Evolutionary conservation across 108 stramenopile species (phyloP).

Genomic region (Nitzschia inconspicua): DNA sequence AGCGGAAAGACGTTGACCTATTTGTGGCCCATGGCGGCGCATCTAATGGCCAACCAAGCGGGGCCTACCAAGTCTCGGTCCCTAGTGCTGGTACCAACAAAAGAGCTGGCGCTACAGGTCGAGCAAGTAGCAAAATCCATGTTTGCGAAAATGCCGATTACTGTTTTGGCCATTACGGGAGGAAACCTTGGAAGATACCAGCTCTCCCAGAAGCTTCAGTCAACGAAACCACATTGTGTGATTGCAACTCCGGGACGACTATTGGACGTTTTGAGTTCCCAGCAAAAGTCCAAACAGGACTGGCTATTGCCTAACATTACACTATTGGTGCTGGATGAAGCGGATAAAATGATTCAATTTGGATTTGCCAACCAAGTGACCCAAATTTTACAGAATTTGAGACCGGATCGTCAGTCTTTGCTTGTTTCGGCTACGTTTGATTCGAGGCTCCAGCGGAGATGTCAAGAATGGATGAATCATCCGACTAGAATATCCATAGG

Average conservation of each 20-base stretch:
- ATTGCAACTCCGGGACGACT: conserved; percentile 97
- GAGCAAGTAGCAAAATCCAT: conserved; percentile 49
- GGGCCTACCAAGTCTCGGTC: conserved; percentile 28
- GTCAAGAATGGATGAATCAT: conserved; percentile 56
- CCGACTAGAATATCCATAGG: conserved; percentile 71
- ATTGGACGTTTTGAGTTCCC: conserved; percentile 79
- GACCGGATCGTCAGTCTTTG: conserved; percentile 80
- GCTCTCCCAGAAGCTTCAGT: conserved; percentile 55
- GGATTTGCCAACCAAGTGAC: conserved; percentile 89
- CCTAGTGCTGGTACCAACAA: conserved; percentile 91
- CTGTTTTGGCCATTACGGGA: conserved; percentile 56
- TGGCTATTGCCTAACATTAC: conserved; percentile 46
- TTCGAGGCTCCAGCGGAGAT: conserved; percentile 50
- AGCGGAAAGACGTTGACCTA: conserved; percentile 94
- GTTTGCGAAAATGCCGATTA: conserved; percentile 28
- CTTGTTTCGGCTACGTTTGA: conserved; percentile 73
- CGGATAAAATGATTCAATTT: conserved; percentile 87
- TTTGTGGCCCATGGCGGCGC: conserved; percentile 79
- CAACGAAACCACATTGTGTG: conserved; percentile 63
- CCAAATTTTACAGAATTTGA: conserved; percentile 67
- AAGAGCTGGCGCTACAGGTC: conserved; percentile 95
- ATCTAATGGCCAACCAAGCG: conserved; percentile 56
- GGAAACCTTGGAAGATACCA: conserved; percentile 76
- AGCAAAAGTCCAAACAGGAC: conserved; percentile 43
- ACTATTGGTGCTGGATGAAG: conserved; percentile 93